Evolutionary conservation across 441 rosid genomes (phyloP), one percentile per base, ranked within the genome.

Genomic region (Adansonia rubrostipa): DNA sequence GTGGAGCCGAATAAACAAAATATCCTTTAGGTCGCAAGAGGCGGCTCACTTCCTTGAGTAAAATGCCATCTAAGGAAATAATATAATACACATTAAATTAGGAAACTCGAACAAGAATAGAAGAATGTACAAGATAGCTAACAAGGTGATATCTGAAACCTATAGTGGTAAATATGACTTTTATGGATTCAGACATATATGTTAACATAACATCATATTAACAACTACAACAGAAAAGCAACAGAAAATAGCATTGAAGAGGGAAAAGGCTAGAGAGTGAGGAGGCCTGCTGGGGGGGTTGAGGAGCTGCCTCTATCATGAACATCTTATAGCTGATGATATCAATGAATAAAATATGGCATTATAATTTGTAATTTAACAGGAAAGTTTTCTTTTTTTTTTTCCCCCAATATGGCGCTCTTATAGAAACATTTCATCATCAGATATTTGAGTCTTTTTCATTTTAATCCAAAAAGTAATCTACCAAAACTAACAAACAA

Each of bases 1-100:
- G 97, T 56, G 99, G 98, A 80, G 98, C 94, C 1, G 99, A 94
- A 85, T 92, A 96, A 75, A 94, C 90, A 65, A 96, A 96, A 84
- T 90, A 94, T 67, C 99, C 99, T 77, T 90, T 88, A 56, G 91
- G 85, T 77, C 93, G 89, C 67, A 94, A 87, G 70, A 94, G 85
- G 78, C 99, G 94, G 83, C 88, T 84, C 79, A 92, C 86, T 91
- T 96, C 98, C 87, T 93, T 93, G 74, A 96, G 95, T 80, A 96
- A 87, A 79, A 93, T 92, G 20, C 98, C 98, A 87, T 87, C 98
- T 95, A 78, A 56, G 69, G 78, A 88, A 79, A 78, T 73, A 83
- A 74, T 77, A 76, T 36, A 15, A 64, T 5, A 75, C 50, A 54
- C 54, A 10, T 20, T 19, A 62, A 40, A 45, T 76, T 33, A 67